These are phyloP conservation scores for Phytophthora constricta DNA, from an alignment of 352 stramenopile genomes.

Conservation along the genomic window DNA sequence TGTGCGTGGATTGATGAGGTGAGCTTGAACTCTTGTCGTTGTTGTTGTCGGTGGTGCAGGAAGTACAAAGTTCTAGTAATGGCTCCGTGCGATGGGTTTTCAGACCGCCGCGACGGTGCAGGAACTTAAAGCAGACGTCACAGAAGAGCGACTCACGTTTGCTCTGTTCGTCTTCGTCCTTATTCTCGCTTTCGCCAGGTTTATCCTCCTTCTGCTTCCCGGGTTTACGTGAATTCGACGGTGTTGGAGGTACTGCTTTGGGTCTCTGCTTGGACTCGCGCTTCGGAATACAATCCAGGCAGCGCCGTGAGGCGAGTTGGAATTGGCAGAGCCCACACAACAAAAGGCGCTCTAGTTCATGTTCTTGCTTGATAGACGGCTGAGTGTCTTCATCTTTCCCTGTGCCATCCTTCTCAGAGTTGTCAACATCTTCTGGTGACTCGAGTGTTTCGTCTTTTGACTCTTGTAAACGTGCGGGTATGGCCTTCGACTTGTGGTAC, in stretches of 20 bases:
- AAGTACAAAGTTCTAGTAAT: constrained; percentile 56
- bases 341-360: constrained; percentile 49
- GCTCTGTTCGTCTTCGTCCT: constrained; percentile 1
- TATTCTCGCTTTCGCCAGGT: not conserved
- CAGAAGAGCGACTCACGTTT: constrained; percentile 55
- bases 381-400: not conserved
- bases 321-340: constrained; percentile 71
- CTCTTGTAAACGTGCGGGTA: not conserved
- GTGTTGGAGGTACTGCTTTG: not conserved
- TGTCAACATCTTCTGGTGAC: not conserved
- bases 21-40: constrained; percentile 6
- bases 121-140: constrained; percentile 70
- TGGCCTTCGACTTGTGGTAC: constrained; percentile 50
- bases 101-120: constrained; percentile 53
- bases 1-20: not conserved
- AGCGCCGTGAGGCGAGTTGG: constrained; percentile 64
- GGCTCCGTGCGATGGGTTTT: constrained; percentile 45
- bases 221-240: not conserved
- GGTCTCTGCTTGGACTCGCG: not conserved
- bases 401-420: not conserved
- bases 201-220: constrained; percentile 20
- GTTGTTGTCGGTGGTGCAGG: constrained; percentile 36
- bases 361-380: constrained; percentile 13
- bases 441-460: not conserved
- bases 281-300: constrained; percentile 42